Evolutionary conservation across 768 basidiomycete species (phyloP), one percentile per base, ranked within the genome.

Genomic region (Gyrodon lividus): DNA sequence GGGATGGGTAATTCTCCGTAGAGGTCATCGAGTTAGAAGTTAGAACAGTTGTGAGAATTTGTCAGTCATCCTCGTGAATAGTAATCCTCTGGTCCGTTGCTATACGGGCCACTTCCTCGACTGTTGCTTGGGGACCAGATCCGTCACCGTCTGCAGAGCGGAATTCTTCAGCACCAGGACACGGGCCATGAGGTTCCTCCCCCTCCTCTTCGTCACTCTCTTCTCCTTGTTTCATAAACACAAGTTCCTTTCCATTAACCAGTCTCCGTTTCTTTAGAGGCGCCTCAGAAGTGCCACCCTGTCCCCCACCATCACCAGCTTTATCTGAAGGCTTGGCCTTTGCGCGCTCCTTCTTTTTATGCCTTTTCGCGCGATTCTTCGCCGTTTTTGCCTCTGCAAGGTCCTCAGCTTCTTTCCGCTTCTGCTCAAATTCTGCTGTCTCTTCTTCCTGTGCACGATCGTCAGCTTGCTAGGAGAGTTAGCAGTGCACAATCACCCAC

Each of bases 291-390:
- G 63, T 56, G 42, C 58, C 56, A 42, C 55, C 56, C 16, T 62
- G 56, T 13, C 54, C 56, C 38, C 62, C 63, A 22, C 61, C 68
- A 23, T 56, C 61, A 34, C 65, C 59, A 14, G 55, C 52, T 46
- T 70, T 65, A 45, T 60, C 64, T 49, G 51, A 61, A 41, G 40
- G 46, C 65, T 67, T 81, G 72, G 43, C 66, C 67, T 87, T 84
- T 34, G 80, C 69, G 44, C 82, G 74, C 56, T 80, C 87, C 68
- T 95, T 98, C 76, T 92, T 92, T 77, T 96, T 97, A 69, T 87
- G 89, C 40, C 97, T 75, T 68, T 90, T 98, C 14, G 90, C 89
- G 17, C 97, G 81, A 68, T 99, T 99, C 74, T 94, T 98, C 12
- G 92, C 86, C 0, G 96, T 98, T 74, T 94, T 97, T 2, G 87